phyloP scores from a whole-genome alignment of 768 basidiomycete species.

The Hemileccinum impolitum region DNA sequence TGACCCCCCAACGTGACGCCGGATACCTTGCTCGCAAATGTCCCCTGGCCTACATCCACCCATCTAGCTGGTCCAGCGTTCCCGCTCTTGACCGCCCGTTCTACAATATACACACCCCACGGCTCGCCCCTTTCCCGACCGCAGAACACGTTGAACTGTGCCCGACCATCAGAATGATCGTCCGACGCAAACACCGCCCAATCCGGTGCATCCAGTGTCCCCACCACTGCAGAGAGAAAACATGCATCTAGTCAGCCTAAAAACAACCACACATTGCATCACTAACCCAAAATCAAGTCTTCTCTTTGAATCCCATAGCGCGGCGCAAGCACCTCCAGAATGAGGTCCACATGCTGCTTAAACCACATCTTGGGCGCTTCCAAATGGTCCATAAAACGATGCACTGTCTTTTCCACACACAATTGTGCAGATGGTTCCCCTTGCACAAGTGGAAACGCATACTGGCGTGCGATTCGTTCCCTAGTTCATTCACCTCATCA shows the following conservation, averaged over 20 bases:
- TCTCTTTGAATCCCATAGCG: slow-evolving; percentile 51
- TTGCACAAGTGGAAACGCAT: slow-evolving; percentile 56
- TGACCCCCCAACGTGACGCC: slow-evolving; percentile 22
- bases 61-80: slow-evolving; percentile 47
- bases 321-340: slow-evolving; percentile 52
- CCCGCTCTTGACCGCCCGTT: slow-evolving; percentile 42
- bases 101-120: slow-evolving; percentile 73
- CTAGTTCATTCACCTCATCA: slow-evolving; percentile 25
- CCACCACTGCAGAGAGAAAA: slow-evolving; percentile 46
- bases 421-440: slow-evolving; percentile 67
- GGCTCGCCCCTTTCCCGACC: slow-evolving; percentile 47
- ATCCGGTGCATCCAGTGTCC: slow-evolving; percentile 64
- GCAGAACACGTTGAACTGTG: slow-evolving; percentile 69
- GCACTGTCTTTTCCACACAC: slow-evolving; percentile 66
- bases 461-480: slow-evolving; percentile 47
- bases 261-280: neutral
- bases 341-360: slow-evolving; percentile 58
- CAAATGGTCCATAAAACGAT: slow-evolving; percentile 61
- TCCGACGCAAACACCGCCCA: slow-evolving; percentile 78
- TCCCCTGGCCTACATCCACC: slow-evolving; percentile 35
- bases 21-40: slow-evolving; percentile 56
- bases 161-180: slow-evolving; percentile 59
- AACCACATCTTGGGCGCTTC: slow-evolving; percentile 73
- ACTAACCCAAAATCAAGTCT: slow-evolving; percentile 49
- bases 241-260: neutral